Percentiles rank a stretch among this genome's conserved stretches.
phyloP scores from a whole-genome alignment of 306 rosid species.

The Glycine tomentella region DNA sequence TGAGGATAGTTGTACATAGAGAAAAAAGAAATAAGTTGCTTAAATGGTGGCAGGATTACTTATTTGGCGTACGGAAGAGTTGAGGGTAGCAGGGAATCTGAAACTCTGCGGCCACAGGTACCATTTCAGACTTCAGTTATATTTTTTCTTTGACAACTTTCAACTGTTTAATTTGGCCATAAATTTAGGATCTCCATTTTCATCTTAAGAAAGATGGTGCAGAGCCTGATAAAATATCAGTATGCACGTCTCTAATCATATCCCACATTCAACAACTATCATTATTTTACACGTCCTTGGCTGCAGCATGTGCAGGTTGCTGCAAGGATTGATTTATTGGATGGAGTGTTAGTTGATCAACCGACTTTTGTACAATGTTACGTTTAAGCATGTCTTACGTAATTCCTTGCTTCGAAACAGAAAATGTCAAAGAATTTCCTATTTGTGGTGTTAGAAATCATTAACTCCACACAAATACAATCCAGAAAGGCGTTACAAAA shows the following conservation, averaged over 20 bases:
- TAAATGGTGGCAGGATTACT: background rate
- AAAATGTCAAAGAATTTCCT: slow-evolving; percentile 8
- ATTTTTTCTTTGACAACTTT: background rate
- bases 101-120: background rate
- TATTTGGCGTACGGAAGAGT: slow-evolving; percentile 5
- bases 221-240: background rate
- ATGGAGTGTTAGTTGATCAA: slow-evolving; percentile 8
- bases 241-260: background rate
- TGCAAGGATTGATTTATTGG: slow-evolving; percentile 18
- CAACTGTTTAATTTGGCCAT: background rate
- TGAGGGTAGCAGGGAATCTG: background rate
- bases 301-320: slow-evolving; percentile 12
- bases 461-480: slow-evolving; percentile 6
- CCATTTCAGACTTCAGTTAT: background rate
- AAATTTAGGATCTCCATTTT: slow-evolving; percentile 27
- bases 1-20: background rate
- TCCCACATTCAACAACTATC: background rate
- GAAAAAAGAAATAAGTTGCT: background rate
- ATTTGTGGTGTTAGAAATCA: slow-evolving; percentile 8
- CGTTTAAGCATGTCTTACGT: slow-evolving; percentile 17
- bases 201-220: background rate
- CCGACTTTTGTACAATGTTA: slow-evolving; percentile 20
- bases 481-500: slow-evolving; percentile 20
- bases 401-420: slow-evolving; percentile 34
- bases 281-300: background rate